Evolutionary conservation across 1,284 basidiomycete species (phyloP).

Genomic region (Naganishia albida): DNA sequence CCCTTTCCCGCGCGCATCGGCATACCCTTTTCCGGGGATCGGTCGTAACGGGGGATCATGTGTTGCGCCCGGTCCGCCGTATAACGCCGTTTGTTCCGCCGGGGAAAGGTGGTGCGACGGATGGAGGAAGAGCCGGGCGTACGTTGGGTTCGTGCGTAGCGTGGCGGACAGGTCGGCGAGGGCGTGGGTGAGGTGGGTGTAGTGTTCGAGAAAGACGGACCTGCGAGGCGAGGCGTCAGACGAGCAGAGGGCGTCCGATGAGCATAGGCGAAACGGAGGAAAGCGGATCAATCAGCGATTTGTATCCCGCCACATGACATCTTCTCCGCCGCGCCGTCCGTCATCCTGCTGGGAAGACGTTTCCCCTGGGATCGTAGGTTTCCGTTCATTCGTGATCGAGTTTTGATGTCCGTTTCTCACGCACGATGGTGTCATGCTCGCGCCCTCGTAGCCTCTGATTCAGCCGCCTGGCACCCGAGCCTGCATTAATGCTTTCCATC

Average conservation of each 20-base stretch:
- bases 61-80: slow-evolving; percentile 11
- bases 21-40: slow-evolving; percentile 11
- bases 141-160: slow-evolving; percentile 2
- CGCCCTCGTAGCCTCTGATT: too few relatives aligned
- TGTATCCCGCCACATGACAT: too few relatives aligned
- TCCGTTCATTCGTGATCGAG: too few relatives aligned
- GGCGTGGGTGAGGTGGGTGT: slow-evolving; percentile 6
- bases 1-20: not conserved
- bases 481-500: too few relatives aligned
- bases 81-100: slow-evolving; percentile 11
- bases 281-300: too few relatives aligned
- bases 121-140: slow-evolving; percentile 5
- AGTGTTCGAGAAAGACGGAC: slow-evolving; percentile 22
- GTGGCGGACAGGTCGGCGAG: slow-evolving; percentile 9
- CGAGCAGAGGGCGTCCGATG: not conserved
- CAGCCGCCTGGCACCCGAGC: too few relatives aligned
- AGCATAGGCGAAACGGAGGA: too few relatives aligned
- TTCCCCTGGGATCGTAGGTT: too few relatives aligned
- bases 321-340: too few relatives aligned
- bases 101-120: slow-evolving; percentile 6
- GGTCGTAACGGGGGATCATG: slow-evolving; percentile 20
- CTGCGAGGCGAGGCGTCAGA: not conserved
- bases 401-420: too few relatives aligned
- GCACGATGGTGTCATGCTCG: too few relatives aligned
- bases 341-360: too few relatives aligned